Evolutionary conservation across 2,329 filamentous ascomycete species (phyloP).

Genomic region (Pleomassaria siparia): DNA sequence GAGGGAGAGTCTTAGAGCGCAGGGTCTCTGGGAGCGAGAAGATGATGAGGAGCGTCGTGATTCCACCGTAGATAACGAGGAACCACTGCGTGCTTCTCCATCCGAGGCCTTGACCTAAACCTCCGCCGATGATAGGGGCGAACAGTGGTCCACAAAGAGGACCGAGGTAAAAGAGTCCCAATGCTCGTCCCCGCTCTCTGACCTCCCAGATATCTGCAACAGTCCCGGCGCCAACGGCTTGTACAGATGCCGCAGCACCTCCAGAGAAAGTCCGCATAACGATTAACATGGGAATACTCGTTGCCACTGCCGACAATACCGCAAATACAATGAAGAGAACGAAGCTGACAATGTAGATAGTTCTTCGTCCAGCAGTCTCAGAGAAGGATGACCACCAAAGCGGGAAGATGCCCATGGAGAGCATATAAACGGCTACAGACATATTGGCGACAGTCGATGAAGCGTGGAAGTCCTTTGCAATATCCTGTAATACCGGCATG

Average conservation of each 20-base stretch:
- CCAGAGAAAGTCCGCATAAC: slow-evolving; percentile 39
- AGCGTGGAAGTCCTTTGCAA: slow-evolving; percentile 34
- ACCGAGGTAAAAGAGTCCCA: slow-evolving; percentile 44
- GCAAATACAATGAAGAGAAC: slow-evolving; percentile 35
- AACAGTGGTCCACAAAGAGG: slow-evolving; percentile 42
- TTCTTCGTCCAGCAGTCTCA: slow-evolving; percentile 38
- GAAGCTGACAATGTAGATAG: slow-evolving; percentile 42
- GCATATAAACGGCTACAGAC: slow-evolving; percentile 45
- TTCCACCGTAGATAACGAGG: slow-evolving; percentile 39
- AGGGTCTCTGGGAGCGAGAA: slow-evolving; percentile 40
- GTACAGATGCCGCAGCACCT: slow-evolving; percentile 41
- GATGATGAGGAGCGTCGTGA: slow-evolving; percentile 34
- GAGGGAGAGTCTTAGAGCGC: slow-evolving; percentile 5
- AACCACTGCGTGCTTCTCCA: slow-evolving; percentile 47
- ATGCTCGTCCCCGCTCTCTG: slow-evolving; percentile 40
- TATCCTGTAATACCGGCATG: slow-evolving; percentile 55
- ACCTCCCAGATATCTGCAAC: slow-evolving; percentile 44
- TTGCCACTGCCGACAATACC: slow-evolving; percentile 36
- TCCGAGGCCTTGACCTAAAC: slow-evolving; percentile 31
- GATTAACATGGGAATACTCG: slow-evolving; percentile 42
- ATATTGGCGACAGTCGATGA: slow-evolving; percentile 41
- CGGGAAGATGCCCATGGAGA: slow-evolving; percentile 45
- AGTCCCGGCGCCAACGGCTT: slow-evolving; percentile 42
- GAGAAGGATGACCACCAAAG: slow-evolving; percentile 45
- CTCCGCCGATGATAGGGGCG: slow-evolving; percentile 44